Base-by-base conservation (phyloP, 805 yeast genomes). In the Teunomyces stri region DNA sequence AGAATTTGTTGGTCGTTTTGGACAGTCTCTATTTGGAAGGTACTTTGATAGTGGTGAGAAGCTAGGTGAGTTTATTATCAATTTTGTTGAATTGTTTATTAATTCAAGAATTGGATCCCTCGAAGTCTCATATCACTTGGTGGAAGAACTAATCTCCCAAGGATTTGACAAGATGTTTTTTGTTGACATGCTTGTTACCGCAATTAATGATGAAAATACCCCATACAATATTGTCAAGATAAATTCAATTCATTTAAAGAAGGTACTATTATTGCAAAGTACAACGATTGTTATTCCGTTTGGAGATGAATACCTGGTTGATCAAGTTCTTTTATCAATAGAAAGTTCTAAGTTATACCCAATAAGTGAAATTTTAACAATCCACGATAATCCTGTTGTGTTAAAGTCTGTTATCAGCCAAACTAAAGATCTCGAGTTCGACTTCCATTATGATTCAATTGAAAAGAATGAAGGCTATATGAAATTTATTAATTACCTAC, bases 1-100 rank as follows among this genome's bases (percentile, higher is more conserved):
- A 59, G 98, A 91, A 57, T 72, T 86, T 12, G 61, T 89, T 2
- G 98, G 98, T 0, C 68, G 97, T 31, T 84, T 81, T 59, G 87
- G 87, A 1, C 66, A 65, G 10, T 28, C 47, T 27, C 47, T 74
- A 22, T 66, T 81, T 56, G 52, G 49, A 3, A 43, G 53, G 4
- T 48, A 40, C 43, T 43, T 29, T 44, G 16, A 43, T 16, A 43
- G 15, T 42, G 44, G 21, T 7, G 40, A 36, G 3, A 36, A 39
- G 1, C 44, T 65, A 12, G 70, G 77, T 7, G 55, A 59, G 6
- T 67, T 69, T 48, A 71, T 76, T 13, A 68, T 85, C 33, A 60
- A 61, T 12, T 58, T 88, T 1, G 76, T 89, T 31, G 89, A 89
- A 49, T 50, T 72, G 0, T 72, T 89, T 42, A 85, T 82, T 68